Conservation (phyloP, 164 flowering plant species). For the Annona cherimola region DNA sequence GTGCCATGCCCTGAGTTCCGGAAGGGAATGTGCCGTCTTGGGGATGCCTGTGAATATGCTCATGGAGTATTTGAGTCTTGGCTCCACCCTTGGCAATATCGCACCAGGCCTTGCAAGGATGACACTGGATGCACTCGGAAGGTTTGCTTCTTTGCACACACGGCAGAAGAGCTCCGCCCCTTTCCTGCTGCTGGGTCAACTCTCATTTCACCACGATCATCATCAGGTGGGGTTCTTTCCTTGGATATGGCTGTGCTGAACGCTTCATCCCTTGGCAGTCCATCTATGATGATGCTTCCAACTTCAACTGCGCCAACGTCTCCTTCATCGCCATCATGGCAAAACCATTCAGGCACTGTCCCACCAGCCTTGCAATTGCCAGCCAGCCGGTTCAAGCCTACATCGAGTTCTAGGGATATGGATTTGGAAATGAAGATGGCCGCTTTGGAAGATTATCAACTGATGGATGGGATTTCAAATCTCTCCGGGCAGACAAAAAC, state of each 20-base stretch:
- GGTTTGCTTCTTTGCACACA: slow-evolving; percentile 96
- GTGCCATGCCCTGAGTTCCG: slow-evolving; percentile 95
- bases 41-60: slow-evolving; percentile 84
- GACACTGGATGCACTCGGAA: slow-evolving; percentile 72
- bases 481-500: slow-evolving; percentile 28
- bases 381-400: slow-evolving; percentile 67
- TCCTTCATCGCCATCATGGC: slow-evolving; percentile 28
- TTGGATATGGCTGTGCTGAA: slow-evolving; percentile 3
- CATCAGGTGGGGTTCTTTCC: slow-evolving; percentile 25
- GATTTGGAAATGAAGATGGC: slow-evolving; percentile 63
- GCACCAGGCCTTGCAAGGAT: slow-evolving; percentile 88
- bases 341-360: slow-evolving; percentile 31
- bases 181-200: slow-evolving; percentile 84
- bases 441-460: slow-evolving; percentile 40
- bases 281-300: slow-evolving; percentile 79
- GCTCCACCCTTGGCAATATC: slow-evolving; percentile 93
- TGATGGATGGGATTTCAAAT: slow-evolving; percentile 49
- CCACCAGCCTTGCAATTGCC: slow-evolving; percentile 80
- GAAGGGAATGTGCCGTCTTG: slow-evolving; percentile 70
- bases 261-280: slow-evolving; percentile 19
- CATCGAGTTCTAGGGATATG: slow-evolving; percentile 66
- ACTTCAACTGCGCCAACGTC: slow-evolving; percentile 25
- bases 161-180: slow-evolving; percentile 74
- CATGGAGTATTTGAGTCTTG: slow-evolving; percentile 96
- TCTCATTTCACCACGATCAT: slow-evolving; percentile 68